Evolutionary conservation across 2,329 filamentous ascomycete species (phyloP).

Genomic region (Aspergillus sp.): DNA sequence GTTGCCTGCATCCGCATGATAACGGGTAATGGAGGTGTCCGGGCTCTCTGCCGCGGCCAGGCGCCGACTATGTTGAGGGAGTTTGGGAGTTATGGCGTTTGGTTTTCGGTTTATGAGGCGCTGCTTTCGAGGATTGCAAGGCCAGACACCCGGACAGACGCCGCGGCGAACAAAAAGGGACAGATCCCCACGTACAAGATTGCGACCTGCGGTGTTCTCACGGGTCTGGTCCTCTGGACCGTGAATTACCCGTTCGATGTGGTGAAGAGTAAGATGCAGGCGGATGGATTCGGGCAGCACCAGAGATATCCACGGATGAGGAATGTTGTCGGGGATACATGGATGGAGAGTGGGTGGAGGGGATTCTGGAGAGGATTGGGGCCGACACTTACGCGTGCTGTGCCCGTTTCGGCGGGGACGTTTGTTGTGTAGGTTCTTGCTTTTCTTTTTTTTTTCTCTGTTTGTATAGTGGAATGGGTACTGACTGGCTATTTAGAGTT

Average conservation of each 20-base stretch:
- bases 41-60: constrained; percentile 83
- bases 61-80: constrained; percentile 84
- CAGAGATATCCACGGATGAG: constrained; percentile 77
- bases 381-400: constrained; percentile 86
- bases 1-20: constrained; percentile 83
- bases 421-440: constrained; percentile 68
- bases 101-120: constrained; percentile 73
- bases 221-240: constrained; percentile 89
- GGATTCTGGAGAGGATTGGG: constrained; percentile 93
- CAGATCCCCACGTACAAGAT: constrained; percentile 81
- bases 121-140: constrained; percentile 71
- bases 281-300: constrained; percentile 75
- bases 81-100: constrained; percentile 88
- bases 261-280: constrained; percentile 98
- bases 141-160: too few species aligned
- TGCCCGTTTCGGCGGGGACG: constrained; percentile 92
- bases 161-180: constrained; percentile 63
- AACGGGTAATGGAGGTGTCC: constrained; percentile 66
- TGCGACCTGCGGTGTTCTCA: constrained; percentile 86
- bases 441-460: background rate
- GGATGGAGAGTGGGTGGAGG: constrained; percentile 69
- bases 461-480: background rate
- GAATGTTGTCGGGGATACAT: constrained; percentile 82
- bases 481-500: background rate
- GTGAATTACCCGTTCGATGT: constrained; percentile 92